Evolutionary conservation across 495 filamentous ascomycete genomes (phyloP).

Genomic region (Penicillium verhagenii): DNA sequence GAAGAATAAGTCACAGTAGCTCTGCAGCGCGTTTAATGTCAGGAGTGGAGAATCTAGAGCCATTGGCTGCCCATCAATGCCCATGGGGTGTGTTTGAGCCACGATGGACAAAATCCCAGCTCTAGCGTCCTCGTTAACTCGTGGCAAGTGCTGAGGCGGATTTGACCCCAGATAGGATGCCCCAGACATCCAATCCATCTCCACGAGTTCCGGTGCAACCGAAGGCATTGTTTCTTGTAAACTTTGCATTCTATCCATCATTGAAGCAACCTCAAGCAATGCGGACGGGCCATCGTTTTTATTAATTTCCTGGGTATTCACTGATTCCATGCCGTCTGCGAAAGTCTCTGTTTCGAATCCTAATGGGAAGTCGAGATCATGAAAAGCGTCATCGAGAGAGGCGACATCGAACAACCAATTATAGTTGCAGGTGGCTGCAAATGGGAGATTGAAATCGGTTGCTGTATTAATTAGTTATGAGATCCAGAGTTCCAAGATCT

Average conservation of each 20-base stretch:
- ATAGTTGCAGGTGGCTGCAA: constrained; percentile 55
- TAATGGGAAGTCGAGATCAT: constrained; percentile 29
- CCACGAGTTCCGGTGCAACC: constrained; percentile 8
- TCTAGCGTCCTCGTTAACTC: constrained; percentile 33
- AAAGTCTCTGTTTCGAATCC: constrained; percentile 26
- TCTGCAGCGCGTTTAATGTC: constrained; percentile 44
- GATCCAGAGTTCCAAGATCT: background rate
- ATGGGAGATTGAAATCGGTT: constrained; percentile 57
- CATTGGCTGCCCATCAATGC: constrained; percentile 40
- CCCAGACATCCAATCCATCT: constrained; percentile 38
- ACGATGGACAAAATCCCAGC: constrained; percentile 44
- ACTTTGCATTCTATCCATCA: constrained; percentile 9
- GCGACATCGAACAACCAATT: constrained; percentile 55
- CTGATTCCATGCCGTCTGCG: constrained; percentile 13
- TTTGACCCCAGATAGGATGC: constrained; percentile 9
- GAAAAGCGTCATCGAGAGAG: constrained; percentile 37
- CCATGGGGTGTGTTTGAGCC: constrained; percentile 36
- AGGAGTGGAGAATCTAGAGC: constrained; percentile 47
- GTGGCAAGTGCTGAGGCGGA: constrained; percentile 17
- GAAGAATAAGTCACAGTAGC: constrained; percentile 55
- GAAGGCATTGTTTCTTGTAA: constrained; percentile 4
- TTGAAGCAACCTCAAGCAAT: constrained; percentile 21
- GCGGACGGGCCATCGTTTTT: constrained; percentile 21
- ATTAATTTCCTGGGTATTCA: background rate
- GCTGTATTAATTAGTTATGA: constrained; percentile 27